Percentiles rank a stretch among this genome's conserved stretches.
phyloP scores from a whole-genome alignment of 208 protist species.

The Phytomonas francai region DNA sequence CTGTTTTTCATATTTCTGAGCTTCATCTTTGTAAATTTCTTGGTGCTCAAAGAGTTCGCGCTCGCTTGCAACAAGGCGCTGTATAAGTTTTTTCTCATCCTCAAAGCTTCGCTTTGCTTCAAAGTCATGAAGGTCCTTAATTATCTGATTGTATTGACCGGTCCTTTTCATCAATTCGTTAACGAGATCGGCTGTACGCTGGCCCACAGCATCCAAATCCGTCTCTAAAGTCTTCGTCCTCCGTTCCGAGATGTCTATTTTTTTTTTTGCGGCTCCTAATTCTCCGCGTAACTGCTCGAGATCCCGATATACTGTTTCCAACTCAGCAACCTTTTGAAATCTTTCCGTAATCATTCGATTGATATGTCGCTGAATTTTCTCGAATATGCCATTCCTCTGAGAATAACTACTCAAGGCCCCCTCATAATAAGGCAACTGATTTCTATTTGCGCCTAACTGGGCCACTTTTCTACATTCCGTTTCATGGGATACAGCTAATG shows the following conservation, averaged over 20 bases:
- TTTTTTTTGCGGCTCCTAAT: constrained; percentile 16
- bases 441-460: constrained; percentile 22
- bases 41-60: constrained; percentile 63
- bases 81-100: constrained; percentile 48
- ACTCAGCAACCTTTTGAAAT: constrained; percentile 17
- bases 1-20: constrained; percentile 44
- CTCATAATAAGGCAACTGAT: constrained; percentile 20
- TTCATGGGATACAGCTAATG: constrained; percentile 15
- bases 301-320: constrained; percentile 18
- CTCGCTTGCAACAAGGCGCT: constrained; percentile 47
- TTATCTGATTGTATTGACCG: constrained; percentile 47
- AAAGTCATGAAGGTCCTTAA: constrained; percentile 62
- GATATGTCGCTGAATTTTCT: constrained; percentile 13
- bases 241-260: constrained; percentile 6
- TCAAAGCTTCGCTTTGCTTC: constrained; percentile 32
- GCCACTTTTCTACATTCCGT: constrained; percentile 20
- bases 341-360: constrained; percentile 23
- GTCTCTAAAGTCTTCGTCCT: constrained; percentile 22
- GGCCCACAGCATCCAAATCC: constrained; percentile 33
- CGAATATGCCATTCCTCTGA: constrained; percentile 12
- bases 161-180: constrained; percentile 53
- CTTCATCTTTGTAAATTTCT: constrained; percentile 45
- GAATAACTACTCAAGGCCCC: constrained; percentile 7
- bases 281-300: constrained; percentile 10
- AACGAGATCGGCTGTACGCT: constrained; percentile 33